phyloP scores from a whole-genome alignment of 208 protist species.

The Leishmania arabica region DNA sequence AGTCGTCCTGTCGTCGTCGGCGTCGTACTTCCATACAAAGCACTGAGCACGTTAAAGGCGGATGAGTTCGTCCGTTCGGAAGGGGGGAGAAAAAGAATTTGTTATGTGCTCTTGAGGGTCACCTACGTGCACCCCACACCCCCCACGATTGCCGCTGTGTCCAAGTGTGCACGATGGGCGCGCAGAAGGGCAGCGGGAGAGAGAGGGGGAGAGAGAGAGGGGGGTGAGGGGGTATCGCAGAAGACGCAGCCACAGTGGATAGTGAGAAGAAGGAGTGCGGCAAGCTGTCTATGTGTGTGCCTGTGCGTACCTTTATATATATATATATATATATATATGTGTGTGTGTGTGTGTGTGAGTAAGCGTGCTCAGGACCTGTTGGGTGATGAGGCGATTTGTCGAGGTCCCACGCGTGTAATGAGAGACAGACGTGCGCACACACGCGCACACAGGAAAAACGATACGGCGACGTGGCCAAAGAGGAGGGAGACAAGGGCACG shows the following conservation, averaged over 20 bases:
- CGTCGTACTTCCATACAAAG: background rate
- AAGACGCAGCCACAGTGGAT: background rate
- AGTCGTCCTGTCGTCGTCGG: background rate
- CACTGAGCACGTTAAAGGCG: background rate
- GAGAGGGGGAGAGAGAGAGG: too few species aligned
- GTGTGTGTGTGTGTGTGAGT: background rate
- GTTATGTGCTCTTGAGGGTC: background rate
- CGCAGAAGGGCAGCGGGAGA: background rate
- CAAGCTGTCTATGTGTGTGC: background rate
- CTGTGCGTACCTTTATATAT: background rate
- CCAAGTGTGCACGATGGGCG: background rate
- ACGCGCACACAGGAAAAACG: background rate
- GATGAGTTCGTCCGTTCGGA: background rate
- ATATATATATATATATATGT: too few species aligned
- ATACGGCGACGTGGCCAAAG: background rate
- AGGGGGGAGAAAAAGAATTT: background rate
- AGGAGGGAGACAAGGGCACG: background rate
- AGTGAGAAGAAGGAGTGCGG: background rate
- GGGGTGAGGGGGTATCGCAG: background rate
- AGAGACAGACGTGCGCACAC: background rate
- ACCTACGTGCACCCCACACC: background rate
- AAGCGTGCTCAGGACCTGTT: background rate
- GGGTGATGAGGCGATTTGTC: background rate
- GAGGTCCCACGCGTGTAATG: background rate
- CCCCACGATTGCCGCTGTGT: background rate